Evolutionary conservation across 306 rosid genomes (phyloP).

Genomic region (Arachis stenosperma): DNA sequence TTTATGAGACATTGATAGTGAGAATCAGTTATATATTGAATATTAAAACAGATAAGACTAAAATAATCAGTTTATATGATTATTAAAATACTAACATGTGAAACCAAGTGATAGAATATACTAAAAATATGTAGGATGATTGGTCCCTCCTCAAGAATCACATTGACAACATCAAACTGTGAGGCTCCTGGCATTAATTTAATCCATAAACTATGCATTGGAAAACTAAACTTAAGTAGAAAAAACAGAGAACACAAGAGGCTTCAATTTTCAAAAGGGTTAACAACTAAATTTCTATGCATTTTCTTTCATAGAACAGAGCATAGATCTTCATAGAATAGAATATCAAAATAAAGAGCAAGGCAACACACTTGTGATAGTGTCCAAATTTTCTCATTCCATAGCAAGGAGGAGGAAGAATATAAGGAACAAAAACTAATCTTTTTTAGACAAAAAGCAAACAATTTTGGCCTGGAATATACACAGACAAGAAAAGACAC

Average conservation of each 20-base stretch:
- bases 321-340: constrained; percentile 33
- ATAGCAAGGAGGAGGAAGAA: constrained; percentile 10
- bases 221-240: constrained; percentile 24
- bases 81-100: constrained; percentile 15
- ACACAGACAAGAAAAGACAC: background rate
- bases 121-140: constrained; percentile 42
- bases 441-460: background rate
- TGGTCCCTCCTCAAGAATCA: constrained; percentile 47
- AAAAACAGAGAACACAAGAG: constrained; percentile 29
- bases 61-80: background rate
- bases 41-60: background rate
- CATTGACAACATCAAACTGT: constrained; percentile 52
- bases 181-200: constrained; percentile 33
- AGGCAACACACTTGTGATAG: constrained; percentile 20
- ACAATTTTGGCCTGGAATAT: background rate
- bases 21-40: constrained; percentile 33
- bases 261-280: constrained; percentile 19
- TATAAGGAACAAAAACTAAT: background rate
- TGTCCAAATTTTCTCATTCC: constrained; percentile 16
- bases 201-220: constrained; percentile 28
- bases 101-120: constrained; percentile 39
- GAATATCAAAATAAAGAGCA: constrained; percentile 22
- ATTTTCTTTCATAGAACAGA: constrained; percentile 18
- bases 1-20: constrained; percentile 46
- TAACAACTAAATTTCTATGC: background rate